Evolutionary conservation across 2,329 filamentous ascomycete species (phyloP).

Genomic region (Ceratocystis harringtonii): DNA sequence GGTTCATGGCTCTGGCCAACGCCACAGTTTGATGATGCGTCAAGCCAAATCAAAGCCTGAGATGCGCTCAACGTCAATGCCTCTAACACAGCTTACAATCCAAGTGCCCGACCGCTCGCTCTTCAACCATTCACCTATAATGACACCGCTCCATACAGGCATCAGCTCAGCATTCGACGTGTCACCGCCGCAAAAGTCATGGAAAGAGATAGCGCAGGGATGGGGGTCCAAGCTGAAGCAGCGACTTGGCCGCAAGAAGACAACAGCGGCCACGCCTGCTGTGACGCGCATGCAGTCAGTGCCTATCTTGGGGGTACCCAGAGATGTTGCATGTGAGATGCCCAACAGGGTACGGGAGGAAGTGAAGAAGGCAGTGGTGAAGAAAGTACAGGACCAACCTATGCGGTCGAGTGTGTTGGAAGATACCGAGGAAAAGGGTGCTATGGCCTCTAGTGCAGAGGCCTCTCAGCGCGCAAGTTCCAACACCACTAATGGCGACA

Average conservation of each 20-base stretch:
- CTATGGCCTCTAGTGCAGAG: neutral
- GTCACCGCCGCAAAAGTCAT: slow-evolving; percentile 10
- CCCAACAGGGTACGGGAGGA: neutral
- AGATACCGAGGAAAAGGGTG: neutral
- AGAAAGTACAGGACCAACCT: neutral
- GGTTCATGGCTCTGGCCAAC: neutral
- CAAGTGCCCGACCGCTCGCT: slow-evolving; percentile 3
- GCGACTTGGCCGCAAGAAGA: slow-evolving; percentile 1
- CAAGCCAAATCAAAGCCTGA: slow-evolving; percentile 6
- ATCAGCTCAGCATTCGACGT: slow-evolving; percentile 14
- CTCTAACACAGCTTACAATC: slow-evolving; percentile 6
- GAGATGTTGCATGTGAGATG: neutral
- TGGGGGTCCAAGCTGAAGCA: slow-evolving; percentile 12
- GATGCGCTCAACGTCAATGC: neutral
- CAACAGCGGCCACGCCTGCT: neutral
- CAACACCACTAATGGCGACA: neutral
- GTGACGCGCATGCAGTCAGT: slow-evolving; percentile 2
- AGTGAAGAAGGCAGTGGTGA: neutral
- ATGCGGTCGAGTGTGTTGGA: no score
- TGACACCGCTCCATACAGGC: slow-evolving; percentile 9
- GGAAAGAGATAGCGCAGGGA: slow-evolving; percentile 8
- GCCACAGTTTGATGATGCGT: slow-evolving; percentile 3
- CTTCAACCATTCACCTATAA: neutral
- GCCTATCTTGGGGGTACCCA: neutral
- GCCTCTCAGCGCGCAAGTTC: neutral